These are phyloP conservation scores for Verticillium zaregamsianum DNA, from an alignment of 2,329 filamentous ascomycete genomes.

Conservation along the genomic window DNA sequence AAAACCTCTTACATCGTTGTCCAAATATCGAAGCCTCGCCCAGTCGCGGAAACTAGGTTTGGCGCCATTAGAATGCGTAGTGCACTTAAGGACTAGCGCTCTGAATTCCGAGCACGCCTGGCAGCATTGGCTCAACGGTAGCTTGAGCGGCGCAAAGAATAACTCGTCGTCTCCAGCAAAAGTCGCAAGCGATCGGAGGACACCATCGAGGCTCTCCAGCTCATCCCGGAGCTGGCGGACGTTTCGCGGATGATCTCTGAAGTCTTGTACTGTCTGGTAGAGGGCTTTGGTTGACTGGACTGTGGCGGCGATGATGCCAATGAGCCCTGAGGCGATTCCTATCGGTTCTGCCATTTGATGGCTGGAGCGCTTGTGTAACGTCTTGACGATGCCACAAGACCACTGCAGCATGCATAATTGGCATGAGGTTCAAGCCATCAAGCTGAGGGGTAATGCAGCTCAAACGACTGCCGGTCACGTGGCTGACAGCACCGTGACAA, in stretches of 20 bases:
- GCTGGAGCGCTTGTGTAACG: neutral
- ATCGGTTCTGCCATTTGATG: neutral
- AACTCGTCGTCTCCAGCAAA: neutral
- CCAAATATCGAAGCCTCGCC: slow-evolving; percentile 2
- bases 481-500: no score
- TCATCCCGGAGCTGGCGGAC: neutral
- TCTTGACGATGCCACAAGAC: no score
- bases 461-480: no score
- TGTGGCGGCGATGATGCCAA: neutral
- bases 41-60: slow-evolving; percentile 5
- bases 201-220: neutral
- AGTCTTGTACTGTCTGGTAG: neutral
- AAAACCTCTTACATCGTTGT: slow-evolving; percentile 1
- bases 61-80: neutral
- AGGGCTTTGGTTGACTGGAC: neutral
- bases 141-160: neutral
- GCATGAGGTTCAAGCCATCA: no score
- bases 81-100: neutral
- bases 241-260: neutral
- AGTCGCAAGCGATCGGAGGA: neutral
- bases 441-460: no score
- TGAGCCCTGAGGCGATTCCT: neutral
- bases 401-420: no score
- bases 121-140: neutral
- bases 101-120: slow-evolving; percentile 1